Evolutionary conservation across 768 basidiomycete genomes (phyloP).

Genomic region (Harrya chromipes): DNA sequence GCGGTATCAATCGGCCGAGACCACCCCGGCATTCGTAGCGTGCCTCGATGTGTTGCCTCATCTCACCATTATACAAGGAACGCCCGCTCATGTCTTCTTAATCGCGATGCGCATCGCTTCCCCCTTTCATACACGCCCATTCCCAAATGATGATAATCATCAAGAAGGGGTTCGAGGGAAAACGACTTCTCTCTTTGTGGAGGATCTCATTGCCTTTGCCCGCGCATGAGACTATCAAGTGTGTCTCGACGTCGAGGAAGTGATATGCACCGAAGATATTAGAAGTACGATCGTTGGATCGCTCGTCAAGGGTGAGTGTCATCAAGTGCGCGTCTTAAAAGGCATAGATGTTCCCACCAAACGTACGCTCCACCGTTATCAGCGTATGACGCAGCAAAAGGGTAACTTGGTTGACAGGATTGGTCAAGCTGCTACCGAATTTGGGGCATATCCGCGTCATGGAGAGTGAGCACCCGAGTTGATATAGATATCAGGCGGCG

Average conservation of each 20-base stretch:
- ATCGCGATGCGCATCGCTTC: neutral
- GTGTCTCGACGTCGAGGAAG: constrained; percentile 9
- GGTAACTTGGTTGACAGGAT: neutral
- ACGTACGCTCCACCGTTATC: constrained; percentile 7
- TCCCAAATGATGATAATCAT: constrained; percentile 1
- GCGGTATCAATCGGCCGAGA: neutral
- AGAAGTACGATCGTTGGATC: constrained; percentile 3
- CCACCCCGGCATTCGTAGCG: constrained; percentile 7
- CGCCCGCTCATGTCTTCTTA: no score
- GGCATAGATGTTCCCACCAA: constrained; percentile 2
- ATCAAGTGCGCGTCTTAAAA: constrained; percentile 1
- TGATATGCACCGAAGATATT: constrained; percentile 4
- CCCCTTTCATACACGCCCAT: neutral
- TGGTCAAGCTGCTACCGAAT: constrained; percentile 8
- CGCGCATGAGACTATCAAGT: constrained; percentile 8
- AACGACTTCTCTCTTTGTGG: constrained; percentile 6
- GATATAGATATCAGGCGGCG: neutral
- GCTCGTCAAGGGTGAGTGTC: constrained; percentile 4
- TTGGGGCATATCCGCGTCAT: neutral
- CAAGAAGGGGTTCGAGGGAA: constrained; percentile 5
- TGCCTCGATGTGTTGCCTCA: constrained; percentile 5
- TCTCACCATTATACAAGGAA: constrained; percentile 10
- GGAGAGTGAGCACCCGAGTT: neutral
- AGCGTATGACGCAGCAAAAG: neutral
- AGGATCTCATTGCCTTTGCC: constrained; percentile 6